phyloP scores from a whole-genome alignment of 306 rosid genomes.

The Cercis canadensis region DNA sequence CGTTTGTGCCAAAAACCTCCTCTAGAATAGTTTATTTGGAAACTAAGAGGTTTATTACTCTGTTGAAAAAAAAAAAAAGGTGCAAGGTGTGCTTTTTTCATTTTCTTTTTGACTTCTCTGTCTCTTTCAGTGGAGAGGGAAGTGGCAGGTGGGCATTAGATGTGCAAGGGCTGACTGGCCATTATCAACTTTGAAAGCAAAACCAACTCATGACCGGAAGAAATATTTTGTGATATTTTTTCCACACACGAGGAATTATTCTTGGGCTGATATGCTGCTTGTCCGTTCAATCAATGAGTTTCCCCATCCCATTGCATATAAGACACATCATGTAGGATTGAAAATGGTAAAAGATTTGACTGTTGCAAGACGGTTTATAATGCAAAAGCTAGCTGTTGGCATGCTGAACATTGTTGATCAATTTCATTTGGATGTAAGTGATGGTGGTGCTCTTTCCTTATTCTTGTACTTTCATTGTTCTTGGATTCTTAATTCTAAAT shows the following conservation, averaged over 20 bases:
- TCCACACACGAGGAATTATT: constrained; percentile 88
- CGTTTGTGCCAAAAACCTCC: constrained; percentile 15
- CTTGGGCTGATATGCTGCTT: constrained; percentile 93
- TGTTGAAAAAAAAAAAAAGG: constrained; percentile 10
- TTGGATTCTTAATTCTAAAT: constrained; percentile 28
- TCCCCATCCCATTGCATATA: constrained; percentile 89
- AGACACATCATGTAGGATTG: constrained; percentile 76
- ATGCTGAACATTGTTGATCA: constrained; percentile 90
- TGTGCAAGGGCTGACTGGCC: constrained; percentile 99
- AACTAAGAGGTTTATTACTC: constrained; percentile 9
- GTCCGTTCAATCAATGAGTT: constrained; percentile 76
- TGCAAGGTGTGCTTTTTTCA: constrained; percentile 39
- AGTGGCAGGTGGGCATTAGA: constrained; percentile 97
- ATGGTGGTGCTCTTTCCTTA: constrained; percentile 33
- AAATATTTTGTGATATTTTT: constrained; percentile 89
- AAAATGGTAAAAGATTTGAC: constrained; percentile 80
- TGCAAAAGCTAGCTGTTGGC: constrained; percentile 87
- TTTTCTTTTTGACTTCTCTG: constrained; percentile 32
- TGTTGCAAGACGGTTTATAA: constrained; percentile 81
- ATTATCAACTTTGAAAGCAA: constrained; percentile 88
- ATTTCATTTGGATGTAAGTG: constrained; percentile 81
- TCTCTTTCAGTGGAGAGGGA: constrained; percentile 92
- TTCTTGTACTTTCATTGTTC: constrained; percentile 11
- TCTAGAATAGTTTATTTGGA: constrained; percentile 24
- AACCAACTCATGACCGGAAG: constrained; percentile 94